Evolutionary conservation across 805 yeast species (phyloP).

Genomic region (Cyberlindnera veronae): DNA sequence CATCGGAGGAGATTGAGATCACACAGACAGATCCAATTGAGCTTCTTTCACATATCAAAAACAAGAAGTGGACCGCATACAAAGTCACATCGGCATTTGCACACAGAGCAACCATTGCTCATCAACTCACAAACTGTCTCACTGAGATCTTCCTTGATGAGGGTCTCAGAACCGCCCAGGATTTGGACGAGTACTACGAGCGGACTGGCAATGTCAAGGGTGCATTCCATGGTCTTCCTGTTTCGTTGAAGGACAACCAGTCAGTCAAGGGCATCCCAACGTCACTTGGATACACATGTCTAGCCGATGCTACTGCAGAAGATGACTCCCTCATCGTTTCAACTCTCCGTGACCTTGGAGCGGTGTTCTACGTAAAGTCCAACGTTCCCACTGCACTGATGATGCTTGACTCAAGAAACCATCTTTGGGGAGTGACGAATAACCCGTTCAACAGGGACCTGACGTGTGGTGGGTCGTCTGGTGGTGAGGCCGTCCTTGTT

Average conservation of each 20-base stretch:
- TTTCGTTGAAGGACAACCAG: constrained; percentile 48
- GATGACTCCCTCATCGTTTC: constrained; percentile 38
- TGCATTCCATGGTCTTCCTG: constrained; percentile 65
- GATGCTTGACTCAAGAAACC: constrained; percentile 43
- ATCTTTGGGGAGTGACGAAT: constrained; percentile 41
- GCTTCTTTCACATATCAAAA: constrained; percentile 27
- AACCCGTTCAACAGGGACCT: constrained; percentile 41
- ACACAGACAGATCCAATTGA: constrained; percentile 14
- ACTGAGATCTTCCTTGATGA: constrained; percentile 44
- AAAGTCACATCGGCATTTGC: constrained; percentile 51
- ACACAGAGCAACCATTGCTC: constrained; percentile 55
- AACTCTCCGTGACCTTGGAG: constrained; percentile 44
- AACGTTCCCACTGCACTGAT: constrained; percentile 48
- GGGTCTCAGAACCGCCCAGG: constrained; percentile 52
- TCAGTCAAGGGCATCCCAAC: constrained; percentile 44
- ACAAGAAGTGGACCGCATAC: constrained; percentile 34
- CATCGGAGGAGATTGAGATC: constrained; percentile 33
- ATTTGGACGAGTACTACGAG: constrained; percentile 46
- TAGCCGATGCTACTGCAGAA: constrained; percentile 32
- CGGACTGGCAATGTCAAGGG: constrained; percentile 51
- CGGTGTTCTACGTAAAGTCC: constrained; percentile 51
- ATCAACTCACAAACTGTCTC: constrained; percentile 42
- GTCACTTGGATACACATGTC: constrained; percentile 40
- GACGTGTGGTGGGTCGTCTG: constrained; percentile 50
- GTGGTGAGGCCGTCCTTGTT: constrained; percentile 50